Evolutionary conservation across 1,284 basidiomycete species (phyloP).

Genomic region (Microbotryum violaceum): DNA sequence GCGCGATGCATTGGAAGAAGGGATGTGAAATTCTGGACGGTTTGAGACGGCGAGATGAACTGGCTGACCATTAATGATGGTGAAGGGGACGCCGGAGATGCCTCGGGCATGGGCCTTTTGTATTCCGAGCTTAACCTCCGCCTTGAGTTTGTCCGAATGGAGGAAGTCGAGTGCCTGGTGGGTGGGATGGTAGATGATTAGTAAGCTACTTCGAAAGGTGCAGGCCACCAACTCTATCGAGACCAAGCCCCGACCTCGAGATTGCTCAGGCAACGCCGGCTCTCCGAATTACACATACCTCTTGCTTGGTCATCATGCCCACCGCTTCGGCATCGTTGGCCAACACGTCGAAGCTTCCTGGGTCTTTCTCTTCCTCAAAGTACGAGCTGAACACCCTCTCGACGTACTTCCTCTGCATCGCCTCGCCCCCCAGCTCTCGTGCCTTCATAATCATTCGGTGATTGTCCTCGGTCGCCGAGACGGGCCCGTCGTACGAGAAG

Average conservation of each 20-base stretch:
- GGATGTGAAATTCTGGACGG: not conserved
- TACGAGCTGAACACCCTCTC: conserved; percentile 57
- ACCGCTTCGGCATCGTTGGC: conserved; percentile 54
- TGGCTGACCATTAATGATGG: conserved; percentile 62
- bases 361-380: conserved; percentile 57
- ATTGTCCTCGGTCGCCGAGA: conserved; percentile 58
- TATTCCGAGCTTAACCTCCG: conserved; percentile 61
- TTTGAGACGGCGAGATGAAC: conserved; percentile 1
- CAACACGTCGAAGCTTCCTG: conserved; percentile 46
- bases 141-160: conserved; percentile 56
- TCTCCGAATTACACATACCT: conserved; percentile 45
- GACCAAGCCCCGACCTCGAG: not conserved
- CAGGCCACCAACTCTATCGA: conserved; percentile 25
- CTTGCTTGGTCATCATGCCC: conserved; percentile 55
- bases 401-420: conserved; percentile 54
- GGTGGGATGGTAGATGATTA: not conserved
- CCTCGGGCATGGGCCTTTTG: conserved; percentile 59
- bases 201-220: not conserved
- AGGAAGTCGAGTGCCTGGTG: conserved; percentile 52
- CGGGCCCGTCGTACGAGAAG: conserved; percentile 53
- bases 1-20: not conserved
- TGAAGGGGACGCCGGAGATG: conserved; percentile 69
- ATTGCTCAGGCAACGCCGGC: not conserved
- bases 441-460: conserved; percentile 68
- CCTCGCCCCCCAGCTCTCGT: conserved; percentile 57